Evolutionary conservation across 1,284 basidiomycete genomes (phyloP), one percentile per base, ranked within the genome.

Genomic region (Rhodotorula sp.): DNA sequence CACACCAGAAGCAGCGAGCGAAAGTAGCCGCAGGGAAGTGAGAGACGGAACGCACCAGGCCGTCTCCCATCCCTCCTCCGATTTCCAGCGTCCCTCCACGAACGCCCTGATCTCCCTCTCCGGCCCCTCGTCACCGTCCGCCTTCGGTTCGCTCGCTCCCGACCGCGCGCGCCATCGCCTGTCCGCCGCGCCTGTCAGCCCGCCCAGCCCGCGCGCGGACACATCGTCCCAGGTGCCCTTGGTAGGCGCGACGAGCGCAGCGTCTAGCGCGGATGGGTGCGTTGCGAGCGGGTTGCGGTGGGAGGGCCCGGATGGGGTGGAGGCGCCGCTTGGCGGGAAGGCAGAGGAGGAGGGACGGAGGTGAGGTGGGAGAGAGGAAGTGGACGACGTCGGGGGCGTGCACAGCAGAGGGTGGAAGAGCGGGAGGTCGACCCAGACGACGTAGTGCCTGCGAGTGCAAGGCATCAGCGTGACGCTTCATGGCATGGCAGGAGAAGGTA

Each of bases 361-460:
- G 56, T 44, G 60, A 34, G 50, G 64, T 59, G 58, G 17, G 61
- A 22, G 57, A 68, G 29, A 48, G 67, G 36, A 32, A 60, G 13
- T 12, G 61, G 56, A n/a, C 56, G 25, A 34, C n/a, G n/a, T 39
- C 53, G 41, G 57, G 17, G 67, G 61, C 46, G 46, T 58, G 55
- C 67, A 75, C 3, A 72, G 39, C 17, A 53, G 55, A 79, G 81
- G 80, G 48, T 91, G 89, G 66, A 88, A 86, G 60, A 92, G 85
- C 12, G 90, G 89, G 2, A 90, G 78, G 29, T 87, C 85, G 9
- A 87, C 88, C 91, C 91, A 92, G 69, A 92, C 85, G 37, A 92
- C 82, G 34, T 85, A 85, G 80, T 92, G 91, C 15, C 72, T 73
- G 50, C 53, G 19, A 0, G 19, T 13, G 44, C 15, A 44, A 19